Base-by-base conservation (phyloP, 1,139 yeast species). In the Candida sanyaensis region DNA sequence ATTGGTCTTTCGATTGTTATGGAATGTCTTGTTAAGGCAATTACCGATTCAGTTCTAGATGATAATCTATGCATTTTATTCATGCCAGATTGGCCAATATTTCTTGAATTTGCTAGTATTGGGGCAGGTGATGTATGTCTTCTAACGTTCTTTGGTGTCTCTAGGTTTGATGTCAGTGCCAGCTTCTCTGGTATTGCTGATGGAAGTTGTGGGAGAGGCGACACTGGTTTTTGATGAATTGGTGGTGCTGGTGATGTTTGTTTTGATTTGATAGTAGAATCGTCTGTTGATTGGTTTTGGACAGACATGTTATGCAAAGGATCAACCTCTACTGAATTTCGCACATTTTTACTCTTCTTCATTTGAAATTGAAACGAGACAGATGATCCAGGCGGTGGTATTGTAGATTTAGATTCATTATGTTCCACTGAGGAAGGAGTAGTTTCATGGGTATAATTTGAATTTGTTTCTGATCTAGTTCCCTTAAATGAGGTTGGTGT, bases 401-500 rank as follows among this genome's bases (percentile, higher is more conserved):
- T 27, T 37, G 37, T 28, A 36, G 39, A 41, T 32, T 44, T 41
- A 36, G 45, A 21, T 10, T 41, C 45, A 7, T 21, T 26, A 33
- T 51, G 61, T 26, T 63, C 66, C 12, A 65, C 51, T 7, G 74
- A 68, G 21, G 71, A 63, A 3, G 75, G 74, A 1, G 66, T 57
- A 3, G 76, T 71, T 37, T 69, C 75, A 48, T 66, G 66, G 34
- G 73, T 62, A 24, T 58, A 50, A 32, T 51, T 50, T n/a, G 55
- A 50, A 21, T 41, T 41, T n/a, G 46, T 41, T 50, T 52, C 55
- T 26, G 55, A 52, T 27, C 54, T 44, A 13, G 55, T 50, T 2
- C 53, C 55, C 46, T 67, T 69, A 47, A 65, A 66, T 11, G 72
- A 68, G 3, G 64, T 64, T 7, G 73, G 74, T 6, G 71, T 65